Conservation (phyloP, 371 early-diverging fungal genomes). For the Actinomucor elegans region DNA sequence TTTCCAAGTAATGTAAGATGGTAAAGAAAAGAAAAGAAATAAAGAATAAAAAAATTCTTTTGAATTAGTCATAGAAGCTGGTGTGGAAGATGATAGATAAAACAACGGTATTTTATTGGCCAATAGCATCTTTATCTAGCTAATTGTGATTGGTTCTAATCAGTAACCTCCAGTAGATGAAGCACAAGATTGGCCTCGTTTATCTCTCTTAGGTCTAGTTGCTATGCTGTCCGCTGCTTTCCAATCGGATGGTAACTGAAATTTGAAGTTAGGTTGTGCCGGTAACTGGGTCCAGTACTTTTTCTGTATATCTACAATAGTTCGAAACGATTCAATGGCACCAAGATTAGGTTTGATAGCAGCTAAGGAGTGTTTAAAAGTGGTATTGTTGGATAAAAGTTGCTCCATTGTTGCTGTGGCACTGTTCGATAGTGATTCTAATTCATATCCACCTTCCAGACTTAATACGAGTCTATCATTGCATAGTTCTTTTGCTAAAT, state of each 20-base stretch:
- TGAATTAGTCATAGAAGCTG: not conserved
- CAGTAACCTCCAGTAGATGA: slow-evolving; percentile 35
- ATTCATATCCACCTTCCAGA: slow-evolving; percentile 54
- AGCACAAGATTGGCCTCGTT: slow-evolving; percentile 25
- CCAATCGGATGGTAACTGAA: slow-evolving; percentile 56
- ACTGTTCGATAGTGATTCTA: slow-evolving; percentile 45
- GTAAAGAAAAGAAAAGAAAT: not conserved
- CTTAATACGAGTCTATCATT: slow-evolving; percentile 55
- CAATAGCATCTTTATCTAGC: not conserved
- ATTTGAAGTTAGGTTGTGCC: slow-evolving; percentile 45
- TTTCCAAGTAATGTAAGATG: not conserved
- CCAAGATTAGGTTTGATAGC: slow-evolving; percentile 58
- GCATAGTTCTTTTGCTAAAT: slow-evolving; percentile 50
- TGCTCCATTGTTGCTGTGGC: slow-evolving; percentile 47
- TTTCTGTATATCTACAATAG: slow-evolving; percentile 47
- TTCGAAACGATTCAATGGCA: slow-evolving; percentile 44
- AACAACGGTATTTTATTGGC: not conserved
- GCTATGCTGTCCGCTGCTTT: slow-evolving; percentile 52
- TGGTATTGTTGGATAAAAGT: slow-evolving; percentile 34
- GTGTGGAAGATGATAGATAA: too few species aligned
- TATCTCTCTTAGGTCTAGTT: slow-evolving; percentile 47
- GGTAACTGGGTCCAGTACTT: slow-evolving; percentile 52
- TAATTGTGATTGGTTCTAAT: not conserved
- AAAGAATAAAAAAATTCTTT: not conserved
- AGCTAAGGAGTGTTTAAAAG: slow-evolving; percentile 42